These are phyloP conservation scores for Trichophyton mentagrophytes DNA, from an alignment of 2,329 filamentous ascomycete species.

Conservation along the genomic window DNA sequence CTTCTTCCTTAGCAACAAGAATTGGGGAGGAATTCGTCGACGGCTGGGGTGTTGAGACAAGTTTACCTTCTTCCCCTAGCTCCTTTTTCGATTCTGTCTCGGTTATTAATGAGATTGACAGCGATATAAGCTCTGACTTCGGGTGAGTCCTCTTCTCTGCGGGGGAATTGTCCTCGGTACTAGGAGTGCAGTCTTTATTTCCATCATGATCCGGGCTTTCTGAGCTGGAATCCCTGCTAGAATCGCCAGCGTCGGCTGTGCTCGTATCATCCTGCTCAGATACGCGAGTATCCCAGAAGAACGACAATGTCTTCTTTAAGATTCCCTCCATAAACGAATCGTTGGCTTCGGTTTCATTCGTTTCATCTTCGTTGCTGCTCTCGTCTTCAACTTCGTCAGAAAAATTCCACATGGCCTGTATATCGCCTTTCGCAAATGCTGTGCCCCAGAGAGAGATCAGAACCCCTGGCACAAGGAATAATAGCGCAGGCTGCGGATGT, in stretches of 20 bases:
- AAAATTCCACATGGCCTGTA: constrained; percentile 66
- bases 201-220: neutral
- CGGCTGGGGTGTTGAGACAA: neutral
- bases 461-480: constrained; percentile 86
- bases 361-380: constrained; percentile 12
- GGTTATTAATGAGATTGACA: constrained; percentile 23
- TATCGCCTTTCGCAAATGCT: constrained; percentile 56
- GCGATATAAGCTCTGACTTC: constrained; percentile 18
- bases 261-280: neutral
- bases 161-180: neutral
- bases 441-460: constrained; percentile 63
- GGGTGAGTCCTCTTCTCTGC: neutral
- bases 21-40: constrained; percentile 1
- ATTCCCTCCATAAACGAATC: neutral
- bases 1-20: constrained; percentile 16
- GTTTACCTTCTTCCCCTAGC: neutral
- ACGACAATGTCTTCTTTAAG: neutral
- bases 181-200: neutral
- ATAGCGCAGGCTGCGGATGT: constrained; percentile 75
- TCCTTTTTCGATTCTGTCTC: constrained; percentile 10
- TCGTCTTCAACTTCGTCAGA: constrained; percentile 50
- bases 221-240: neutral
- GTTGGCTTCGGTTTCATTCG: constrained; percentile 28
- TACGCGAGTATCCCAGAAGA: neutral
- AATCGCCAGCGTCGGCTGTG: neutral